Base-by-base conservation (phyloP, 2,329 filamentous ascomycete species). In the Aspergillus arachidicola region DNA sequence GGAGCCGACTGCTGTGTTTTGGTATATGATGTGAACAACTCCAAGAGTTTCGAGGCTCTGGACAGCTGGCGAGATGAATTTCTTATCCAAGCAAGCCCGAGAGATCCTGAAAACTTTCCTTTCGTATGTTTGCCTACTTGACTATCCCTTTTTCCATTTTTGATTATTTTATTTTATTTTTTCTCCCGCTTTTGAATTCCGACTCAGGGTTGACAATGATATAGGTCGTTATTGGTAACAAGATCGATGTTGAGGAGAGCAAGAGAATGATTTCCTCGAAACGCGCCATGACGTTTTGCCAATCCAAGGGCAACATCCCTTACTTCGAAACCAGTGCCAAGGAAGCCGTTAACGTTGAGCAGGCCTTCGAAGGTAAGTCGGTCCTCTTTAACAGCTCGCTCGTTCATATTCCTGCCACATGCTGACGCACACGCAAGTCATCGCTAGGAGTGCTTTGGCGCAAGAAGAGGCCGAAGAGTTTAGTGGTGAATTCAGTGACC, bases 291-390 rank as follows among this genome's bases (percentile, higher is more conserved):
- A 94, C 94, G 16, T 99, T 97, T 79, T 99, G 95, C 80, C 93
- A 97, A 80, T 96, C 93, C 62, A 97, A 98, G 82, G 94, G 94
- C 55, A 93, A 93, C 64, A 97, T 99, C 69, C 95, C 95, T 21
- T 99, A 99, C 81, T 99, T 99, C 75, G 95, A 99, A 87, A 99
- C 95, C 21, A 97, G 94, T 80, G 95, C 95, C 65, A 99, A 99
- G 84, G 95, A 99, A 80, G 95, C 94, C 64, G 91, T 97, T 81
- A 99, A 99, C 76, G 95, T 99, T 50, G 95, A 99, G 81, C 93
- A 92, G 76, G 90, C 90, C 53, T 92, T 92, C 71, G 89, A 92
- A 79, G 87, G 88, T 89, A 76, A 64, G 81, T 58, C 28, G 12
- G 55, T n/a, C 45, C 23, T 28, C 48, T 26, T 32, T 58, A 21